Conservation (phyloP, 768 basidiomycete species). For the Mycena maculata region DNA sequence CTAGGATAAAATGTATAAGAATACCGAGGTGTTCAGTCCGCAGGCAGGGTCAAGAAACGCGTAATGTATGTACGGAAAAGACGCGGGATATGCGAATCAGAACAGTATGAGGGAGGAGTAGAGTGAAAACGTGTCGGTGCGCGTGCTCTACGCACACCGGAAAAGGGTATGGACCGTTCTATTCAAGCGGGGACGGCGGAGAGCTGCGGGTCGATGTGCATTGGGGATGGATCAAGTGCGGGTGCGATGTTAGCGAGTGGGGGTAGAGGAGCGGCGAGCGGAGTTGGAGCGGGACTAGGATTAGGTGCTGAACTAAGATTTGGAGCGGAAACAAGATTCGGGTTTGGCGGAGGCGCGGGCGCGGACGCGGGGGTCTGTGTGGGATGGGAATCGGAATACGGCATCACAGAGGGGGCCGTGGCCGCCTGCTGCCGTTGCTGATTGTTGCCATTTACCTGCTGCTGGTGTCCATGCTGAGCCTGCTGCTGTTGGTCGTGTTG, state of each 20-base stretch:
- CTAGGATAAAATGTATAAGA: background rate
- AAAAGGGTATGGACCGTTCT: background rate
- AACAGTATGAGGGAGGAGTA: background rate
- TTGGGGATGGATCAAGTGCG: background rate
- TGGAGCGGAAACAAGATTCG: background rate
- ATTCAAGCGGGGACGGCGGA: background rate
- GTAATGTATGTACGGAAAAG: too few species aligned
- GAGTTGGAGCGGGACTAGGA: background rate
- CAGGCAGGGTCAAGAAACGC: too few species aligned
- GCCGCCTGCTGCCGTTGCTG: too few species aligned
- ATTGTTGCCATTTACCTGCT: too few species aligned
- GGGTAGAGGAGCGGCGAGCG: background rate
- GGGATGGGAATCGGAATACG: too few species aligned
- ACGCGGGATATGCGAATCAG: background rate
- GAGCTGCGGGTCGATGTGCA: conserved; percentile 12
- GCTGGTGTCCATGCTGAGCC: background rate
- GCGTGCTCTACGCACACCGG: conserved; percentile 15
- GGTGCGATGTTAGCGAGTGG: background rate
- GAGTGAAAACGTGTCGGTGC: background rate
- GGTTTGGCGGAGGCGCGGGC: background rate
- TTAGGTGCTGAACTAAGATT: background rate
- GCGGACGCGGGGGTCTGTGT: too few species aligned
- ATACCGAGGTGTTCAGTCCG: background rate
- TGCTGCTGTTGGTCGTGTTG: background rate
- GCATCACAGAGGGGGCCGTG: too few species aligned